phyloP scores from a whole-genome alignment of 108 stramenopile species.

The Nannochloropsis granulata region DNA sequence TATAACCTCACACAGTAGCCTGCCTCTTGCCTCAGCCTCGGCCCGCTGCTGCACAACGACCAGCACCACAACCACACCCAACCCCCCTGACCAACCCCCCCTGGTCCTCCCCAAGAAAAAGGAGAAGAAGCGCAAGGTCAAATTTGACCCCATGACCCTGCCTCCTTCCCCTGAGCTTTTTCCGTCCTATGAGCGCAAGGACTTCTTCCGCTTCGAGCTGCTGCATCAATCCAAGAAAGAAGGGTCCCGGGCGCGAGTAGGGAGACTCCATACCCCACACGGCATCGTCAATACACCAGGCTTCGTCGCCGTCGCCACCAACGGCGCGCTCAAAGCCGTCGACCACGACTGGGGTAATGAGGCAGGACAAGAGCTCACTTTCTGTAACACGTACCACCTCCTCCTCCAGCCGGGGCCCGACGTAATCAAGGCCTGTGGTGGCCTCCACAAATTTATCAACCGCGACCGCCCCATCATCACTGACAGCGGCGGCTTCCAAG shows the following conservation, averaged over 20 bases:
- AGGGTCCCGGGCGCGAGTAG: conserved; percentile 54
- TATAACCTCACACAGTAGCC: too few species aligned
- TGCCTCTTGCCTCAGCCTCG: background rate
- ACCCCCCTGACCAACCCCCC: background rate
- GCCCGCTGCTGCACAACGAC: background rate
- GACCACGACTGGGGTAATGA: conserved; percentile 39
- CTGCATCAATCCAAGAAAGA: conserved; percentile 58
- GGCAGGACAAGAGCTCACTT: conserved; percentile 60
- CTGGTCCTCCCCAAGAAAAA: background rate
- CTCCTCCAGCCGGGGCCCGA: conserved; percentile 74
- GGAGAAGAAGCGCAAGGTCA: background rate
- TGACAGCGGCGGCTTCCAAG: conserved; percentile 82
- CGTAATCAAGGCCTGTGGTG: conserved; percentile 61
- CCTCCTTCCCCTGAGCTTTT: background rate
- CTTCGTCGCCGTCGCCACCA: conserved; percentile 83
- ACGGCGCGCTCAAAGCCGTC: conserved; percentile 55
- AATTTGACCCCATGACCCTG: background rate
- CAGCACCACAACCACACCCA: background rate
- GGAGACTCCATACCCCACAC: conserved; percentile 49
- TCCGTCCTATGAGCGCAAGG: conserved; percentile 47
- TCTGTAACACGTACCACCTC: conserved; percentile 84
- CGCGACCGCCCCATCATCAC: conserved; percentile 57
- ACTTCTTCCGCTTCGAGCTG: conserved; percentile 63
- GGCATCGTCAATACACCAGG: conserved; percentile 53
- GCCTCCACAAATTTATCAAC: conserved; percentile 66